phyloP scores from a whole-genome alignment of 78 protist genomes.

The slime mould (Dictyostelium discoideum) region dicty_2.7 NC_007090.3:1025001-1025500 shows the following conservation, averaged over 20 bases:
- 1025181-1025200: slow-evolving; percentile 1
- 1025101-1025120: neutral
- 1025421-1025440: slow-evolving; percentile 12
- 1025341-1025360: neutral
- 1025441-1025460: neutral
- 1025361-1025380: slow-evolving; percentile 15
- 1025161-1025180: neutral
- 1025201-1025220: slow-evolving; percentile 3
- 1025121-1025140: slow-evolving; percentile 19
- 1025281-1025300: slow-evolving; percentile 30
- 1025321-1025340: neutral
- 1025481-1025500: slow-evolving; percentile 7
- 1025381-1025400: neutral
- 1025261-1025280: neutral
- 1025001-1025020: neutral
- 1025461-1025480: slow-evolving; percentile 38
- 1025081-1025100: slow-evolving; percentile 25
- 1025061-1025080: slow-evolving; percentile 42
- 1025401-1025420: too few relatives aligned
- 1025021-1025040: slow-evolving; percentile 4
- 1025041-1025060: neutral
- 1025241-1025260: slow-evolving; percentile 4
- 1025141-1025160: neutral
- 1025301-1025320: neutral
- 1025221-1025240: neutral